A percentile compares a stretch with the other conserved stretches of the same genome.
phyloP scores from a whole-genome alignment of 164 flowering plant species.

The Vitis riparia region DNA sequence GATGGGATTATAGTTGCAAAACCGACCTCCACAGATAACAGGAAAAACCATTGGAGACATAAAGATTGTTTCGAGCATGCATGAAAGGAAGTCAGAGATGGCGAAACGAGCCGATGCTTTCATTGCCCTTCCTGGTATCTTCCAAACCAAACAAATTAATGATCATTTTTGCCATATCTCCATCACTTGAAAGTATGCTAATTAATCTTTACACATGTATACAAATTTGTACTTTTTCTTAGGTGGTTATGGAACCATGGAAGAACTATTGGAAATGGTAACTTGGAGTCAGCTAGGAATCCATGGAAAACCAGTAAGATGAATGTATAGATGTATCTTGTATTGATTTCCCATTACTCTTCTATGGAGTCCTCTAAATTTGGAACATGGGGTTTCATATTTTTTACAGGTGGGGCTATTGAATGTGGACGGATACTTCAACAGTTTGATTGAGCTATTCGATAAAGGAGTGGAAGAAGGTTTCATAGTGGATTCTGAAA shows the following conservation, averaged over 20 bases:
- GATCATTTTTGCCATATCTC: no score
- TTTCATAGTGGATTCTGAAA: constrained; percentile 25
- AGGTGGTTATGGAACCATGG: constrained; percentile 56
- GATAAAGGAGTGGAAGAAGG: constrained; percentile 40
- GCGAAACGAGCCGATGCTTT: not conserved
- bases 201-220: not conserved
- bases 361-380: not conserved
- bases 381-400: not conserved
- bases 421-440: constrained; percentile 2
- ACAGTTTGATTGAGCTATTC: constrained; percentile 22
- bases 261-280: constrained; percentile 46
- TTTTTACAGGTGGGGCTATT: not conserved
- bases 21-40: not conserved
- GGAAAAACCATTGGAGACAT: not conserved
- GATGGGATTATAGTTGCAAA: no score
- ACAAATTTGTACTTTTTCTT: not conserved
- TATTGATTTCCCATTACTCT: not conserved
- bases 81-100: constrained; percentile 2
- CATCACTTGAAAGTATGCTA: not conserved
- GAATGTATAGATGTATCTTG: no score
- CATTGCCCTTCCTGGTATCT: constrained; percentile 1
- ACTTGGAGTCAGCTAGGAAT: constrained; percentile 52
- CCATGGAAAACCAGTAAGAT: constrained; percentile 42
- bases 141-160: not conserved
- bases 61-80: not conserved